Evolutionary conservation across 192 early-diverging fungal genomes (phyloP), one percentile per base, ranked within the genome.

Genomic region (Mortierella claussenii): DNA sequence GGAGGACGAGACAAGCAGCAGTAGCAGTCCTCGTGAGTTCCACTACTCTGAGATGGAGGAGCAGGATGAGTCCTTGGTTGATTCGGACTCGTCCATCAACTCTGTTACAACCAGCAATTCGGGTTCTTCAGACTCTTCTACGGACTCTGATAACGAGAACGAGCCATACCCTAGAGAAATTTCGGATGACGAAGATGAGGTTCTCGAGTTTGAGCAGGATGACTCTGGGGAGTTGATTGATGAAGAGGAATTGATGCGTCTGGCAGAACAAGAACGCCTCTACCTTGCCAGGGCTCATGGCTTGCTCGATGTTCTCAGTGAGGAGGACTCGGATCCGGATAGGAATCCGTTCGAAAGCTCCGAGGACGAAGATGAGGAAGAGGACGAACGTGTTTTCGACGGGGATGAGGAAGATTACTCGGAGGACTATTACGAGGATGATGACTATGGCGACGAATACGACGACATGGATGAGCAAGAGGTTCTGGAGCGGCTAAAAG

Each of bases 381-480:
- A 75, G 30, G 68, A 69, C 11, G 52, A 74, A 23, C 43, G 48
- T 6, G 64, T 51, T 5, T 60, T 68, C 30, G 47, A 42, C 15
- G 81, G 59, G 1, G 61, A 55, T 5, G 58, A 79, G 10, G 70
- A 62, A 1, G 74, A 79, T 2, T 79, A 84, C 8, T 78, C 75
- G 28, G 80, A 82, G 0, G 81, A 80, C n/a, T 79, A 69, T 23
- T 55, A 52, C n/a, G 81, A 80, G 8, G 76, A 67, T 24, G 69
- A 74, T 10, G 56, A 60, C 47, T 57, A 53, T 42, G 60, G 69
- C 24, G 73, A 68, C 18, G 68, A 55, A 4, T 71, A 58, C 21
- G 68, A 78, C 10, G 74, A 63, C 11, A 34, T 73, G 49, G 62
- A 64, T 20, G 62, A 79, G 34, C 63, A 62, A 1, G 58, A 45